Percentiles rank a stretch among this genome's conserved stretches.
These are phyloP conservation scores for Arctostaphylos glauca DNA, from an alignment of 148 eudicot genomes.

Conservation along the genomic window DNA sequence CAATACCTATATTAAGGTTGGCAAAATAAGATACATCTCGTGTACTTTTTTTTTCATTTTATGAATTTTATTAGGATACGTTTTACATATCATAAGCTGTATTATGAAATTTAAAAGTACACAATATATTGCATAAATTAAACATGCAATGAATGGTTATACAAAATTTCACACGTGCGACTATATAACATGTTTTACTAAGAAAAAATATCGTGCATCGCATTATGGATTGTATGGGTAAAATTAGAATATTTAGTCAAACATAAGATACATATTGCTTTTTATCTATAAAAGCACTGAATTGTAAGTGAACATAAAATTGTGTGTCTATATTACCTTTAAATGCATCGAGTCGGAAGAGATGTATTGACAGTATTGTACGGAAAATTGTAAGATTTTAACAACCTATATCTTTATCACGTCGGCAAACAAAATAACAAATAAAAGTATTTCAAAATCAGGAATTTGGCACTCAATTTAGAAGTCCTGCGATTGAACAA, in stretches of 20 bases:
- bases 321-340: too few relatives aligned
- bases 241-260: neutral
- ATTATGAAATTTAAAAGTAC: neutral
- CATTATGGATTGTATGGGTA: neutral
- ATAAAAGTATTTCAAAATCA: neutral
- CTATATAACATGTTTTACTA: neutral
- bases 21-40: neutral
- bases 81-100: neutral
- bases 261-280: neutral
- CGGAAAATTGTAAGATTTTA: neutral
- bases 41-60: neutral
- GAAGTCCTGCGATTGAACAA: neutral
- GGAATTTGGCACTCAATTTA: constrained; percentile 8
- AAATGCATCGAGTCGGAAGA: too few relatives aligned
- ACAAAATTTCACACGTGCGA: neutral
- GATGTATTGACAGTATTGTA: too few relatives aligned
- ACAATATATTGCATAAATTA: neutral
- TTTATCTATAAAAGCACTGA: neutral
- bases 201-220: neutral
- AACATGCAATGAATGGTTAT: neutral
- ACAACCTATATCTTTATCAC: neutral
- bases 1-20: neutral
- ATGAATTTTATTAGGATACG: neutral
- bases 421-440: neutral
- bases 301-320: too few relatives aligned